Evolutionary conservation across 2,329 filamentous ascomycete species (phyloP), one percentile per base, ranked within the genome.

Genomic region (Stagonosporopsis rhizophila): DNA sequence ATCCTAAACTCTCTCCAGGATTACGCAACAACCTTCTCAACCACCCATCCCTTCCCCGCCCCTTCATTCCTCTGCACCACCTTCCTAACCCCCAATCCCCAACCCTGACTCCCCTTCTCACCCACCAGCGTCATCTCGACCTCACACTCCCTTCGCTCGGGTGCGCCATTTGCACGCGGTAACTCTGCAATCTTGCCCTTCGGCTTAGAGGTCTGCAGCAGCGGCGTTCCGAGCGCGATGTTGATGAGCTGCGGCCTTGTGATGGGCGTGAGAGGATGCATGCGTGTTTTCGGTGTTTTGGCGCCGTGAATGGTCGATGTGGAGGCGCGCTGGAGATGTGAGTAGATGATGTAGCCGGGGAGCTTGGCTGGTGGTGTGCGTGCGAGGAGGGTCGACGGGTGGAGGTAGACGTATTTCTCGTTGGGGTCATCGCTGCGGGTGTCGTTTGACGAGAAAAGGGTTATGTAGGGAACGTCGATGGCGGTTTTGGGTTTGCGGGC

Each of bases 391-490:
- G 92, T 96, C 0, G 89, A 86, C 0, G 95, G 92, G 73, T 98
- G 95, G 40, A 98, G 85, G 72, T 90, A 98, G 2, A 97, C 92
- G 28, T 88, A 87, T 52, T 84, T 83, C 49, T 90, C 87, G 27
- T 82, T 66, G 15, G 81, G 78, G 15, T 80, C 75, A 70, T 67
- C 75, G 55, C 45, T 82, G 46, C 69, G 68, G 19, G 67, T 37
- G 19, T 81, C 70, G 39, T 85, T 73, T 58, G 91, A 81, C 0
- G 92, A 88, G 64, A 93, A 86, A 4, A 99, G 86, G 0, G 95
- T 92, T 6, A 96, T 76, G 72, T 98, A 99, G 0, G 94, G 90
- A 2, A 98, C 90, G 65, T 98, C 92, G 62, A 95, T 96, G 1
- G 93, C 90, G n/a, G 92, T 86, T 46, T 86, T 87, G 0, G 93